Conservation (phyloP, 2,329 filamentous ascomycete species). For the Dendryphion nanum region DNA sequence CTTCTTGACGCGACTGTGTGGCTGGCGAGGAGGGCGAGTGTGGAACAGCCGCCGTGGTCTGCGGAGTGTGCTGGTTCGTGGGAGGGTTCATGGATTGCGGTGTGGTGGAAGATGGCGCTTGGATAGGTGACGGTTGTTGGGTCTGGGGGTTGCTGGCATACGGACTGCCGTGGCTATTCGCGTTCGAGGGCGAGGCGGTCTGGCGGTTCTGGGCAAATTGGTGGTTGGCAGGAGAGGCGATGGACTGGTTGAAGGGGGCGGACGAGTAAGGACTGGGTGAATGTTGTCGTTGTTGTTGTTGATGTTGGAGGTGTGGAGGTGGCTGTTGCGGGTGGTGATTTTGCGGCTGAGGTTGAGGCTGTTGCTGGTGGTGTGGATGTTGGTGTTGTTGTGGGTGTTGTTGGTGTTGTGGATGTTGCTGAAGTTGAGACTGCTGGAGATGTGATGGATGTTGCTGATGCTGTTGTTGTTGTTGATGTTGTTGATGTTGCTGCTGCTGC, state of each 20-base stretch:
- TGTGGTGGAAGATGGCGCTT: constrained; percentile 26
- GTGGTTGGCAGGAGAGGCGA: constrained; percentile 37
- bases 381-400: constrained; percentile 22
- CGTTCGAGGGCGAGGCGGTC: constrained; percentile 34
- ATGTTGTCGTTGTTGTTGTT: constrained; percentile 27
- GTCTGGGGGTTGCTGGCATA: constrained; percentile 31
- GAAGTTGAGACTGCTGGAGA: too few relatives aligned
- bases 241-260: constrained; percentile 38
- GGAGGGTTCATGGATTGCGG: constrained; percentile 39
- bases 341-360: constrained; percentile 35
- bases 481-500: constrained; percentile 34
- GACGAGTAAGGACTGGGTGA: constrained; percentile 38
- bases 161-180: constrained; percentile 24
- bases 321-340: constrained; percentile 33
- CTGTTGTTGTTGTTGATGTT: constrained; percentile 7
- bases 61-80: constrained; percentile 20
- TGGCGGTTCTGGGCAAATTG: constrained; percentile 38
- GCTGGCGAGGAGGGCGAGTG: constrained; percentile 49
- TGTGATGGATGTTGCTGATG: constrained; percentile 36
- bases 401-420: constrained; percentile 7
- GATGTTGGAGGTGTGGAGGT: constrained; percentile 36
- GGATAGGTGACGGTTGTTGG: constrained; percentile 33
- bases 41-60: constrained; percentile 35
- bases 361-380: constrained; percentile 29
- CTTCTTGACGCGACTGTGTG: constrained; percentile 49